A percentile compares a stretch with the other conserved stretches of the same genome.
Conservation (phyloP, 2,329 filamentous ascomycete genomes). For the Aspergillus fijiensis region DNA sequence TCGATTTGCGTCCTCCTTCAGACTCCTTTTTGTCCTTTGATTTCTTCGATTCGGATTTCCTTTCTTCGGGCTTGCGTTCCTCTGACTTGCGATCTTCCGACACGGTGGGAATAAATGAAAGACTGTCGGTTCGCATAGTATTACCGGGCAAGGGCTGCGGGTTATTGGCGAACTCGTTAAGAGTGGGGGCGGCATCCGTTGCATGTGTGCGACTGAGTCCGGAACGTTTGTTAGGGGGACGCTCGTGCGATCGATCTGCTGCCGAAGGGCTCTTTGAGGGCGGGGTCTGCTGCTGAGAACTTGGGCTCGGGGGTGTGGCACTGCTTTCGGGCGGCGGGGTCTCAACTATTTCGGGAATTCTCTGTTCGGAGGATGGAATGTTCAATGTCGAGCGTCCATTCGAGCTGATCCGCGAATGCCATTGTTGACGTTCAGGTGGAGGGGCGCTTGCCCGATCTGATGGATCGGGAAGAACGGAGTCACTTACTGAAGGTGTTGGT, state of each 20-base stretch:
- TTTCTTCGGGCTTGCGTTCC: slow-evolving; percentile 73
- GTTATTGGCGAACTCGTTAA: slow-evolving; percentile 65
- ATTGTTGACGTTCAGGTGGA: slow-evolving; percentile 45
- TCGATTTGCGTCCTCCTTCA: slow-evolving; percentile 71
- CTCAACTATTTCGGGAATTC: slow-evolving; percentile 61
- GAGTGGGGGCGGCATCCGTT: slow-evolving; percentile 50
- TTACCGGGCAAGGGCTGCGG: slow-evolving; percentile 70
- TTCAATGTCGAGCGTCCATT: slow-evolving; percentile 58
- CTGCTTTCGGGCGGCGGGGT: slow-evolving; percentile 56
- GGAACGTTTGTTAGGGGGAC: slow-evolving; percentile 34
- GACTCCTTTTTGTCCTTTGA: slow-evolving; percentile 73
- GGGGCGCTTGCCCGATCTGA: slow-evolving; percentile 32
- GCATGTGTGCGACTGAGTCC: slow-evolving; percentile 27
- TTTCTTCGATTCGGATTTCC: slow-evolving; percentile 66
- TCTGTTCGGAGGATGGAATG: slow-evolving; percentile 48
- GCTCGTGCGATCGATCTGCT: slow-evolving; percentile 28
- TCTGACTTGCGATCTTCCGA: slow-evolving; percentile 68
- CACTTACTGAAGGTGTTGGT: slow-evolving; percentile 25
- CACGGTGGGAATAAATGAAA: slow-evolving; percentile 78
- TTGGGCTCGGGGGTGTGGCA: slow-evolving; percentile 24
- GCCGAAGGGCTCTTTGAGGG: slow-evolving; percentile 44
- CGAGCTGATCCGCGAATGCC: slow-evolving; percentile 57
- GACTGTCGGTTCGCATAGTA: slow-evolving; percentile 68
- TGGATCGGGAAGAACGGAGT: slow-evolving; percentile 30
- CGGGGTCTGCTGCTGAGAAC: slow-evolving; percentile 34